Percentiles rank a stretch among this genome's conserved stretches.
phyloP scores from a whole-genome alignment of 2,329 filamentous ascomycete species.

The Passalora sequoiae region DNA sequence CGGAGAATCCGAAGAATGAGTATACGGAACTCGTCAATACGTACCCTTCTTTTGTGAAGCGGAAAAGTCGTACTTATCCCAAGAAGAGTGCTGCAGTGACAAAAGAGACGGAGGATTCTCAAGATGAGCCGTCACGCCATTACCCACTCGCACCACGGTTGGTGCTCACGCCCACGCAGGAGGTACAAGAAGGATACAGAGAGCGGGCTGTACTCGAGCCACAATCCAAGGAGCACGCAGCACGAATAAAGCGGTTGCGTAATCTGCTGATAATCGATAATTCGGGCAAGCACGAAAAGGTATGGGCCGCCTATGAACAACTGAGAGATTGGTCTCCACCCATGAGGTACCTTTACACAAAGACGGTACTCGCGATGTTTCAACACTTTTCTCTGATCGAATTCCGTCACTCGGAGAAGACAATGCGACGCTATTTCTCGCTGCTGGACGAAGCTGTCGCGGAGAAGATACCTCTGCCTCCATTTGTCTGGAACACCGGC shows the following conservation, averaged over 20 bases:
- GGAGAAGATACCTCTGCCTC: conserved; percentile 62
- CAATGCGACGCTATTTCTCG: conserved; percentile 77
- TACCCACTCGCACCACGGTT: conserved; percentile 29
- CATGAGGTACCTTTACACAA: conserved; percentile 46
- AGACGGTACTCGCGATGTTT: conserved; percentile 59
- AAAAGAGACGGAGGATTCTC: conserved; percentile 4
- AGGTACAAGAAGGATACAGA: conserved; percentile 12
- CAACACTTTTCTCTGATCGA: conserved; percentile 62
- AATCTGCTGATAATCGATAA: conserved; percentile 8
- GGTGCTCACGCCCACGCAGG: conserved; percentile 27
- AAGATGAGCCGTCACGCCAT: conserved; percentile 2
- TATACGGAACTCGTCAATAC: conserved; percentile 47
- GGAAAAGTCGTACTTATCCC: background rate
- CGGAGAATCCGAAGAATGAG: conserved; percentile 39
- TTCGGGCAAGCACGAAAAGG: conserved; percentile 22
- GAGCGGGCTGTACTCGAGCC: conserved; percentile 20
- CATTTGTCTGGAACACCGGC: conserved; percentile 75
- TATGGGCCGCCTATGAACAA: conserved; percentile 51
- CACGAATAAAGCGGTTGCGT: conserved; percentile 16
- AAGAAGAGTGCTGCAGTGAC: background rate
- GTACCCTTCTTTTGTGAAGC: conserved; percentile 31
- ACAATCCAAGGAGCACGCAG: conserved; percentile 21
- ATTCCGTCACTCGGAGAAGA: conserved; percentile 46
- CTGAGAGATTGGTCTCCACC: conserved; percentile 53
- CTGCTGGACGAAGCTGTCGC: conserved; percentile 77